Base-by-base conservation (phyloP, 495 filamentous ascomycete species). In the Penicillium cosmopolitanum region DNA sequence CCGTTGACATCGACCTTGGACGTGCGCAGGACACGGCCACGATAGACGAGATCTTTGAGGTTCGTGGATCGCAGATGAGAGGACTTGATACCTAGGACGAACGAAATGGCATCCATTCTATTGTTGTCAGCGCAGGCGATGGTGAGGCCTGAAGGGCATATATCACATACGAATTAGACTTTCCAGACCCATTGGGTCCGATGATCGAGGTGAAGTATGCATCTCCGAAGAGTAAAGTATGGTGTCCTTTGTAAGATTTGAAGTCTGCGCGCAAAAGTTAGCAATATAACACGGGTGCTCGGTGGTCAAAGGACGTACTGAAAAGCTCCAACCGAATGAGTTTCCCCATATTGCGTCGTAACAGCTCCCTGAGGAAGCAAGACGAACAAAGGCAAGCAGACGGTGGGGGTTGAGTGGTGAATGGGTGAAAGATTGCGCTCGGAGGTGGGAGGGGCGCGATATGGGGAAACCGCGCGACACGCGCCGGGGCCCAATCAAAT, bases 161-260 rank as follows among this genome's bases (percentile, higher is more conserved):
- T 53, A 51, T 28, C n/a, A 82, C 89, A 71, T 75, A 96, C 93
- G 94, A 97, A 72, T 99, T 99, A n/a, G 96, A 98, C 77, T 99
- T 99, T 33, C 95, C 95, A 50, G 96, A 98, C 76, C 95, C 95
- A 90, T 99, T 99, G 66, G 95, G 95, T 16, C 95, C 95, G 68
- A 99, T 97, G 69, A 99, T 97, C 28, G 95, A 99, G 44, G 95
- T 99, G 73, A 99, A 99, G 71, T 97, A 98, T 5, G 92, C 93
- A 80, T 99, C 93, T 69, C 95, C 96, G 63, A 99, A 93, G n/a
- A 96, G 82, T 23, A 99, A 85, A 38, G 82, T 84, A 75, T 99
- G 95, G 64, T 96, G 96, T 33, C 89, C 94, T 75, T 96, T 96
- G 82, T 99, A 99, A 69, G 94, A 97, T 78, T 98, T 98, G 89